Conservation (phyloP, 1,139 yeast species). For the Meyerozyma smithsonii region DNA sequence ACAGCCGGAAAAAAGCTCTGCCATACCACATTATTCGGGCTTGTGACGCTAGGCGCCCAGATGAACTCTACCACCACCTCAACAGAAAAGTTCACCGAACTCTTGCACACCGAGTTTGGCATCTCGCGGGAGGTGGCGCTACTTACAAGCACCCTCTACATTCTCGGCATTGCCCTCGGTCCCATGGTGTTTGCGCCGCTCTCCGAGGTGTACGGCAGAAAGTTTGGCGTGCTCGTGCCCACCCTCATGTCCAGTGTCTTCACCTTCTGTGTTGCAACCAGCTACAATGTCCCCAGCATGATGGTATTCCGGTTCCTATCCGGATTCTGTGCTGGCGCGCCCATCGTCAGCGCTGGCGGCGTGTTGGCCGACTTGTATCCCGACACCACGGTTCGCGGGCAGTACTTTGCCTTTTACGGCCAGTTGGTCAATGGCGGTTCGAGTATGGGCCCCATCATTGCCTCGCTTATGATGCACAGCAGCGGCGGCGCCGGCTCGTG, state of each 20-base stretch:
- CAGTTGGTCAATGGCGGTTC: not conserved
- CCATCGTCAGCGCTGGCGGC: not conserved
- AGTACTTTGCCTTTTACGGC: not conserved
- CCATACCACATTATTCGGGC: conserved; percentile 37
- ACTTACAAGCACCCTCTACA: conserved; percentile 32
- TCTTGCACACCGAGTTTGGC: conserved; percentile 15
- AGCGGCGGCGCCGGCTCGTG: not conserved
- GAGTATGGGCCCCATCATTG: not conserved
- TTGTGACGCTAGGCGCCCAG: conserved; percentile 40
- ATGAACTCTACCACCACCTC: conserved; percentile 36
- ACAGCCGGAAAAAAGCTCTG: conserved; percentile 21
- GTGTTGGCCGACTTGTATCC: not conserved
- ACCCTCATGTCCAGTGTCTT: not conserved
- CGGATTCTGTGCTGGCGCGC: not conserved
- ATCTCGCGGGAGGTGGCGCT: conserved; percentile 23
- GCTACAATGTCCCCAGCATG: not conserved
- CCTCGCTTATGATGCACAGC: not conserved
- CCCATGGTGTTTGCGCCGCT: conserved; percentile 36
- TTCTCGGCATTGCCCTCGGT: conserved; percentile 36
- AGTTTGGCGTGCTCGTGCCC: not conserved
- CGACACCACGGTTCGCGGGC: not conserved
- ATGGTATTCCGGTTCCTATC: not conserved
- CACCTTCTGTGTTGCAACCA: not conserved
- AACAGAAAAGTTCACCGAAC: conserved; percentile 10
- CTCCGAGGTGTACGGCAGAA: conserved; percentile 18